These are phyloP conservation scores for Yamagishiella unicocca DNA, from an alignment of 139 green algal genomes.

Conservation along the genomic window DNA sequence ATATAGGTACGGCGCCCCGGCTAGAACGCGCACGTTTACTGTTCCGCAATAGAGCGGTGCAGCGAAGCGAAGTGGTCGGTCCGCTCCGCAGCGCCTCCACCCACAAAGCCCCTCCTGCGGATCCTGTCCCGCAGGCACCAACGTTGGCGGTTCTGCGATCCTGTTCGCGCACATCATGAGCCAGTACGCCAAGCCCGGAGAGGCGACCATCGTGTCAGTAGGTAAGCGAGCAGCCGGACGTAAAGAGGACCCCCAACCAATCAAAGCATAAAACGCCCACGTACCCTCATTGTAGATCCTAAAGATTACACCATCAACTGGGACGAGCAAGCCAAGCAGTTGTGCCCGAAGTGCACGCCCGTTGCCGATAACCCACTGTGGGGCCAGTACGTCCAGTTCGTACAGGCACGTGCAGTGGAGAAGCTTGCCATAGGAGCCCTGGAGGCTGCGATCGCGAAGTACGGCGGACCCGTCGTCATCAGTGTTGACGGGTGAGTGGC, in stretches of 20 bases:
- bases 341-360: conserved; percentile 14
- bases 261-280: no score
- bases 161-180: conserved; percentile 28
- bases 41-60: no score
- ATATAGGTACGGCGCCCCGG: conserved; percentile 9
- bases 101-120: neutral
- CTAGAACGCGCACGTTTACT: no score
- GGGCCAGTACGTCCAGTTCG: conserved; percentile 22
- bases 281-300: conserved; percentile 1
- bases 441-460: conserved; percentile 12
- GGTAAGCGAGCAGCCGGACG: no score
- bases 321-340: neutral
- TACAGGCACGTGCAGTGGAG: neutral
- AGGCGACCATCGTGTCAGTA: conserved; percentile 9
- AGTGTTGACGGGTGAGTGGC: conserved; percentile 16
- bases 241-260: no score
- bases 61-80: no score
- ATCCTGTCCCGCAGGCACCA: neutral
- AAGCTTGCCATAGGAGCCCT: neutral
- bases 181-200: conserved; percentile 5
- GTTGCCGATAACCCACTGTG: neutral
- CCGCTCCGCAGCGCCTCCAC: neutral
- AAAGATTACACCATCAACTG: neutral
- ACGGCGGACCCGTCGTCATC: conserved; percentile 10
- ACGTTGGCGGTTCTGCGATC: conserved; percentile 8